A percentile compares a stretch with the other conserved stretches of the same genome.
phyloP scores from a whole-genome alignment of 768 basidiomycete species.

The Leucosporidium creatinivorum region DNA sequence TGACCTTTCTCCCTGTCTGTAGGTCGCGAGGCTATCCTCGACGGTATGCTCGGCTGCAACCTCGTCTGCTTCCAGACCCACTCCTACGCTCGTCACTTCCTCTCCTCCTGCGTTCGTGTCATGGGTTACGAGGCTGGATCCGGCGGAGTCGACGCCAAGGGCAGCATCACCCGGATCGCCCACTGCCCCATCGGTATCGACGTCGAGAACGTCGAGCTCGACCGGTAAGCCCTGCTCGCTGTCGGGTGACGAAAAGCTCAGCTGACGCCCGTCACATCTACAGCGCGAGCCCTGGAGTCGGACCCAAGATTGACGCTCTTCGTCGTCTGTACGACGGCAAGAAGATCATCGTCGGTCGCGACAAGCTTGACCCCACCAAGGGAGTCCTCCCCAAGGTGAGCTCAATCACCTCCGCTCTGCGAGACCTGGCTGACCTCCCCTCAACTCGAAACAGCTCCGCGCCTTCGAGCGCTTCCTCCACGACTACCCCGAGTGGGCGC shows the following conservation, averaged over 20 bases:
- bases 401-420: neutral
- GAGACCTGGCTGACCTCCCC: neutral
- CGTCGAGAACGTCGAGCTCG: conserved; percentile 74
- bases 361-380: conserved; percentile 98
- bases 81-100: conserved; percentile 91
- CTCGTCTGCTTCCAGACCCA: conserved; percentile 97
- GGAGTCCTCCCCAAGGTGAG: conserved; percentile 87
- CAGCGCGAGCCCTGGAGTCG: conserved; percentile 53
- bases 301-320: conserved; percentile 82
- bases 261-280: too few species aligned
- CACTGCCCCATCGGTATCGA: conserved; percentile 96
- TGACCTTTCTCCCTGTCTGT: conserved; percentile 1
- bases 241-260: neutral
- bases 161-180: conserved; percentile 66
- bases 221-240: conserved; percentile 46
- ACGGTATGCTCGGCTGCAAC: conserved; percentile 96
- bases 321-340: conserved; percentile 81
- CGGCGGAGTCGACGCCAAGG: conserved; percentile 66
- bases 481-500: conserved; percentile 84
- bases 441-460: conserved; percentile 54
- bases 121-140: conserved; percentile 81
- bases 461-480: conserved; percentile 90
- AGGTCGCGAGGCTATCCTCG: conserved; percentile 85
- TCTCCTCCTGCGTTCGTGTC: conserved; percentile 87
- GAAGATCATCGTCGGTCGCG: conserved; percentile 95